These are phyloP conservation scores for Agrostemma githago DNA, from an alignment of 148 eudicot species.

Conservation along the genomic window DNA sequence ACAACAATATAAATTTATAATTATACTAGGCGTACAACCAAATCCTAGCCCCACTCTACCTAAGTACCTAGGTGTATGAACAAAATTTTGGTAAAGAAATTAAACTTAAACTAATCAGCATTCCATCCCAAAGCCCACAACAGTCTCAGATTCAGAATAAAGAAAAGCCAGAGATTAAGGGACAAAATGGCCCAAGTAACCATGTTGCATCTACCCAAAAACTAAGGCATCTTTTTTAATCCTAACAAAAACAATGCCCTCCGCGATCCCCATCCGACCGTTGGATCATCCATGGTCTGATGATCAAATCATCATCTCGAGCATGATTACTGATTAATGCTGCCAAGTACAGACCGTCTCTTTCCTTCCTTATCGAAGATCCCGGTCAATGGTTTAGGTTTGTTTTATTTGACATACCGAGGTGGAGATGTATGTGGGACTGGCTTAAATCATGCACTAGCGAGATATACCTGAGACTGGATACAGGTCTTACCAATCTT, in stretches of 20 bases:
- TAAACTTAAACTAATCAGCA: not conserved
- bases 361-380: not conserved
- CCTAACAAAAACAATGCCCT: conserved; percentile 18
- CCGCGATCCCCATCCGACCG: conserved; percentile 20
- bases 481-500: conserved; percentile 63
- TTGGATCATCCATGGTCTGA: not conserved
- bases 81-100: conserved; percentile 12
- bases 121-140: conserved; percentile 12
- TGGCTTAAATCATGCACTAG: conserved; percentile 18
- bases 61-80: not conserved
- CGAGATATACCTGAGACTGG: conserved; percentile 78
- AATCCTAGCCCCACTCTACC: conserved; percentile 6
- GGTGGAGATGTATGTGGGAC: not conserved
- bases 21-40: conserved; percentile 3
- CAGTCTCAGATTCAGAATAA: conserved; percentile 20
- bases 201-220: conserved; percentile 12
- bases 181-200: conserved; percentile 30
- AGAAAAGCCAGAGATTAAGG: conserved; percentile 21
- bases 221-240: conserved; percentile 19
- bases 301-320: not conserved
- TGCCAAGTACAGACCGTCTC: not conserved
- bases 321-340: not conserved
- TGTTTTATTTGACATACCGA: too few relatives aligned
- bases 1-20: not conserved
- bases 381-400: not conserved